Percentiles rank a stretch among this genome's conserved stretches.
phyloP scores from a whole-genome alignment of 2,329 filamentous ascomycete species.

The Aspergillus neoniger region DNA sequence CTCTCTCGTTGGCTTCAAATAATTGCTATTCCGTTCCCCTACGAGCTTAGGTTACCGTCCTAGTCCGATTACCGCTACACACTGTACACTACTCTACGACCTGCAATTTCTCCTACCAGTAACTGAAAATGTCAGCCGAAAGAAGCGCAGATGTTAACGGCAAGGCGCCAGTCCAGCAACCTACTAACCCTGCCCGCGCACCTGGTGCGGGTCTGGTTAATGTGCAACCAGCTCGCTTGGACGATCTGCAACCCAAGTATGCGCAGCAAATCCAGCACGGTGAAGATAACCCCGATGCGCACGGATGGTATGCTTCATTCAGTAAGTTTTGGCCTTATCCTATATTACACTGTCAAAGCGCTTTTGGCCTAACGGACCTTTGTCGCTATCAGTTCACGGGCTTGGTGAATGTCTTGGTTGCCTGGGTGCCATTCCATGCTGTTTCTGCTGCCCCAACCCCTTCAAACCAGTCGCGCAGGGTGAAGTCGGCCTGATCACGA shows the following conservation, averaged over 20 bases:
- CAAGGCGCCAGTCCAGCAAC: slow-evolving; percentile 35
- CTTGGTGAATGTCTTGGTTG: slow-evolving; percentile 76
- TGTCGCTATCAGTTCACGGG: slow-evolving; percentile 60
- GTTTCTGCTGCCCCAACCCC: slow-evolving; percentile 88
- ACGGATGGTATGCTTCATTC: slow-evolving; percentile 90
- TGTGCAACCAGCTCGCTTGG: slow-evolving; percentile 77
- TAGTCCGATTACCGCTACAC: neutral
- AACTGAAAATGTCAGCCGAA: slow-evolving; percentile 30
- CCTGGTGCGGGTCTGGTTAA: slow-evolving; percentile 56
- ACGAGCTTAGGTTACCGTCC: neutral
- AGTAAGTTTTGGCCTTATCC: slow-evolving; percentile 55
- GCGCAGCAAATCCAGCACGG: slow-evolving; percentile 63
- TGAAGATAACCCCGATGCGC: slow-evolving; percentile 66
- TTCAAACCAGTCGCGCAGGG: slow-evolving; percentile 92
- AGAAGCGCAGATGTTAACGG: slow-evolving; percentile 30
- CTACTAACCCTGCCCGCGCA: slow-evolving; percentile 46
- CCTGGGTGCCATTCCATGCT: slow-evolving; percentile 85
- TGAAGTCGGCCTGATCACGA: slow-evolving; percentile 92
- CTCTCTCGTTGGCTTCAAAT: too few relatives aligned
- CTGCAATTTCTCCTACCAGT: neutral
- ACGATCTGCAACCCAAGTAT: slow-evolving; percentile 83
- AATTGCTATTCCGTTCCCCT: neutral
- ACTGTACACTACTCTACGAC: neutral
- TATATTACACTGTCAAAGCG: too few relatives aligned
- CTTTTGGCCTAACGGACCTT: slow-evolving; percentile 4